These are phyloP conservation scores for Aspergillus novofumigatus DNA, from an alignment of 2,329 filamentous ascomycete genomes.

Conservation along the genomic window DNA sequence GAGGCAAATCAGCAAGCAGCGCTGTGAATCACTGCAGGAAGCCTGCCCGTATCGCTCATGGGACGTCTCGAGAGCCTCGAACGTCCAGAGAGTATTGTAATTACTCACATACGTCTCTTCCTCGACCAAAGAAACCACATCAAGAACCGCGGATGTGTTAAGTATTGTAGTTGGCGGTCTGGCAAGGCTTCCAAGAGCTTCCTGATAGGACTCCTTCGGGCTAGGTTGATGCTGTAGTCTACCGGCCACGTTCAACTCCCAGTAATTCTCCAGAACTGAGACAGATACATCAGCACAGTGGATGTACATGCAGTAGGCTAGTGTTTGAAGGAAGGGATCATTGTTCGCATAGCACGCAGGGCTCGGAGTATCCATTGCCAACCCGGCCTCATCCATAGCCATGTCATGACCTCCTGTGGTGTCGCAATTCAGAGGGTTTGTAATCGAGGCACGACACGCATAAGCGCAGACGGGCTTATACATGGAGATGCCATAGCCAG, in stretches of 20 bases:
- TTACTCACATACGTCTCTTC: neutral
- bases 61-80: neutral
- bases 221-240: neutral
- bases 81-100: neutral
- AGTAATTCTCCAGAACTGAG: neutral
- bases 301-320: constrained; percentile 1
- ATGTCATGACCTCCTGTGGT: neutral
- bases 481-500: constrained; percentile 3
- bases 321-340: constrained; percentile 1
- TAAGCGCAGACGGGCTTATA: neutral
- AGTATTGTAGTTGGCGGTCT: neutral
- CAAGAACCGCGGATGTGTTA: neutral
- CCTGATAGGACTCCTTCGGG: neutral
- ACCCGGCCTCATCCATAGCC: neutral
- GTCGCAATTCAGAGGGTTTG: neutral
- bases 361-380: neutral
- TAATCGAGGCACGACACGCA: constrained; percentile 1
- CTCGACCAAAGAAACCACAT: neutral
- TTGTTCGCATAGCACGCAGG: constrained; percentile 2
- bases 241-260: constrained; percentile 2
- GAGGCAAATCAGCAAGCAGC: neutral
- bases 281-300: neutral
- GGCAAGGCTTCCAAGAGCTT: neutral
- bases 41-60: neutral
- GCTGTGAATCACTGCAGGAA: no score